Evolutionary conservation across 257 asterid genomes (phyloP).

Genomic region (Oldenlandia corymbosa): DNA sequence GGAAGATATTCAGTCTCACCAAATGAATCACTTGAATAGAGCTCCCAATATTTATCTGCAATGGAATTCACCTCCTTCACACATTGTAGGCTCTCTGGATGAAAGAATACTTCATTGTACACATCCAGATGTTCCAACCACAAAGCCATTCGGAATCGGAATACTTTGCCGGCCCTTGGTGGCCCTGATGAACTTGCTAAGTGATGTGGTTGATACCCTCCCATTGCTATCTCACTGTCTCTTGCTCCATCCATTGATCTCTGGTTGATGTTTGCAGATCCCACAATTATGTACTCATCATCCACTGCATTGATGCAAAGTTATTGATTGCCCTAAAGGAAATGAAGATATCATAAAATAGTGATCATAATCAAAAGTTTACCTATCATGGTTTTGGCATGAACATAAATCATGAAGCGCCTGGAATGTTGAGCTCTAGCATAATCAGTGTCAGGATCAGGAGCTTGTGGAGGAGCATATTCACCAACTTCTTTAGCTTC

Average conservation of each 20-base stretch:
- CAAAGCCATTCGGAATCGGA: conserved; percentile 56
- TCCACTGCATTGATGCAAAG: conserved; percentile 40
- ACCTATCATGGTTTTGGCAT: conserved; percentile 93
- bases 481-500: conserved; percentile 47
- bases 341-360: not conserved
- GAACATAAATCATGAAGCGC: conserved; percentile 95
- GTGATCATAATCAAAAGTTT: not conserved
- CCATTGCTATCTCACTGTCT: conserved; percentile 91
- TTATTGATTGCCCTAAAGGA: not conserved
- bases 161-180: conserved; percentile 51
- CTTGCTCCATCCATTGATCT: conserved; percentile 90
- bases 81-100: conserved; percentile 62
- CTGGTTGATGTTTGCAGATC: conserved; percentile 93
- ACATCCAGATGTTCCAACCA: conserved; percentile 71
- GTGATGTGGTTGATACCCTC: conserved; percentile 77
- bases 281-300: conserved; percentile 84
- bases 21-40: conserved; percentile 37
- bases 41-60: conserved; percentile 59
- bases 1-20: conserved; percentile 37
- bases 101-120: conserved; percentile 21
- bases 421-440: conserved; percentile 69
- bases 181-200: conserved; percentile 27
- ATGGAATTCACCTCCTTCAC: conserved; percentile 36
- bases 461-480: conserved; percentile 50
- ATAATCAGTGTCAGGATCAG: conserved; percentile 58